phyloP scores from a whole-genome alignment of 129 eudicot genomes.

The Daucus carota region DH1_v3.0 NC_030386.2:22803501-22804000 shows the following conservation, averaged over 20 bases:
- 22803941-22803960: conserved; percentile 18
- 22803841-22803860: not conserved
- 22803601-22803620: accelerated
- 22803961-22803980: conserved; percentile 17
- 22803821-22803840: not conserved
- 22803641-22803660: not conserved
- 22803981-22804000: conserved; percentile 12
- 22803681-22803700: not conserved
- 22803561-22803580: not conserved
- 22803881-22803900: conserved; percentile 16
- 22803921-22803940: not conserved
- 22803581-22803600: not conserved
- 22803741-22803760: not conserved
- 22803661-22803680: not conserved
- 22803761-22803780: not conserved
- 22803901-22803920: not conserved
- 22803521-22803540: not conserved
- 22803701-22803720: not conserved
- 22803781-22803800: conserved; percentile 6
- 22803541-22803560: not conserved
- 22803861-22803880: conserved; percentile 10
- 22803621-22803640: not conserved
- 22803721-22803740: not conserved
- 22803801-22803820: not conserved
- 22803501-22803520: not conserved